Evolutionary conservation across 805 yeast genomes (phyloP).

Genomic region (Nakazawaea populi): DNA sequence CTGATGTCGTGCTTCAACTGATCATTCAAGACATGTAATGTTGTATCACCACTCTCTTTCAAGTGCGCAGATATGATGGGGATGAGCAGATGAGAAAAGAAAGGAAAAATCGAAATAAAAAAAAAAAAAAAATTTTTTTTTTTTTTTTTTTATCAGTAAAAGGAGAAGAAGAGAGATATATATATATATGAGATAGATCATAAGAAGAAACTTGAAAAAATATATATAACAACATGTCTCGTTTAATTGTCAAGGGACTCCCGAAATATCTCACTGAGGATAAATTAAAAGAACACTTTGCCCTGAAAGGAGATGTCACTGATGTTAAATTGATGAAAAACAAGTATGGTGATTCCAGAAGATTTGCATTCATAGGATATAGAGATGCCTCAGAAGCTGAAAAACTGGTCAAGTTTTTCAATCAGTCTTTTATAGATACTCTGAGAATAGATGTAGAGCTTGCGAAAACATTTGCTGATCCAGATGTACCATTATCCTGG

Average conservation of each 20-base stretch:
- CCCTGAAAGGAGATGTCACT: conserved; percentile 57
- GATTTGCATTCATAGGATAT: conserved; percentile 92
- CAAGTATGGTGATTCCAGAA: conserved; percentile 78
- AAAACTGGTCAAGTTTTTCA: conserved; percentile 68
- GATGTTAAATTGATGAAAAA: conserved; percentile 84
- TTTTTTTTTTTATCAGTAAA: background rate
- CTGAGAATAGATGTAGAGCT: conserved; percentile 69
- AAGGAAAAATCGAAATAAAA: background rate
- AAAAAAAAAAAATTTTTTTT: background rate
- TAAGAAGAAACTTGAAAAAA: background rate
- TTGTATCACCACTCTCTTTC: too few relatives aligned
- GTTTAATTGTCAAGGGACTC: conserved; percentile 86
- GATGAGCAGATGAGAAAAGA: conserved; percentile 7
- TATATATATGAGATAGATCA: background rate
- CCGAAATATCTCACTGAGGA: conserved; percentile 77
- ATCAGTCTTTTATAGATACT: conserved; percentile 79
- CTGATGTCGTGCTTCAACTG: too few relatives aligned
- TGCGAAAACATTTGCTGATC: conserved; percentile 86
- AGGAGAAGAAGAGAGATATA: background rate
- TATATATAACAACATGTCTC: conserved; percentile 44
- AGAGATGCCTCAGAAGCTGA: conserved; percentile 69
- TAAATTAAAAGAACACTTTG: conserved; percentile 61
- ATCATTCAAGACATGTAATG: too few relatives aligned
- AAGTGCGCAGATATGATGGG: background rate
- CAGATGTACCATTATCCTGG: conserved; percentile 66